Base-by-base conservation (phyloP, 208 protist genomes). In the Borovskyia barvae region DNA sequence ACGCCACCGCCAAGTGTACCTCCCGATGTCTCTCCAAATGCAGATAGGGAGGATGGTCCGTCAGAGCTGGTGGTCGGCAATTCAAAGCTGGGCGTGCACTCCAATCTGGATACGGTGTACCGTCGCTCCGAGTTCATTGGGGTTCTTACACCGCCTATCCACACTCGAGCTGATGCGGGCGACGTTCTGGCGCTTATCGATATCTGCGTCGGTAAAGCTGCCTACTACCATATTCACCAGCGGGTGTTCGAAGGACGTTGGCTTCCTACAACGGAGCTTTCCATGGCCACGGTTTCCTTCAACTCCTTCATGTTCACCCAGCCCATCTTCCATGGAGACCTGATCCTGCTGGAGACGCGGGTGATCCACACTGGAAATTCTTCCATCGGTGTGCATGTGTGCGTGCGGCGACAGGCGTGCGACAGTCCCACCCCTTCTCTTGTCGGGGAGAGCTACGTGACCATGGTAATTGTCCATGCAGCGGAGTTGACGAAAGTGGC, bases 261-360 rank as follows among this genome's bases (percentile, higher is more conserved):
- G 2, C 40, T 60, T 20, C 15, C 50, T 33, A 20, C 19, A 24
- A 32, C 30, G 29, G 41, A 46, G 12, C n/a, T 65, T 17, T 70
- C 68, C 17, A 60, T 88, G 47, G 65, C 68, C 3, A 88, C 77
- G 7, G 67, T 82, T 26, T 45, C 75, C 36, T 77, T 88, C 47
- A 80, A 88, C 56, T 64, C 57, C 20, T 80, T 80, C 47, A 46
- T 73, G 49, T 80, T 88, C 41, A 52, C 30, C 22, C 57, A 67
- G 15, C 77, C 82, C 4, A 63, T 85, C 15, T 79, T 69, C 37
- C 36, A 70, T 15, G 82, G 82, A 2, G 82, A 88, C 49, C 47
- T 85, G 20, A 40, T 85, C 37, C 28, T 65, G 32, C 43, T 82
- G 9, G 49, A 61, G 20, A 66, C 62, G 11, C 55, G 49, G 26